Evolutionary conservation across 73 alveolate genomes (phyloP), one percentile per base, ranked within the genome.

Genomic region (Paraurostyla sp.): DNA sequence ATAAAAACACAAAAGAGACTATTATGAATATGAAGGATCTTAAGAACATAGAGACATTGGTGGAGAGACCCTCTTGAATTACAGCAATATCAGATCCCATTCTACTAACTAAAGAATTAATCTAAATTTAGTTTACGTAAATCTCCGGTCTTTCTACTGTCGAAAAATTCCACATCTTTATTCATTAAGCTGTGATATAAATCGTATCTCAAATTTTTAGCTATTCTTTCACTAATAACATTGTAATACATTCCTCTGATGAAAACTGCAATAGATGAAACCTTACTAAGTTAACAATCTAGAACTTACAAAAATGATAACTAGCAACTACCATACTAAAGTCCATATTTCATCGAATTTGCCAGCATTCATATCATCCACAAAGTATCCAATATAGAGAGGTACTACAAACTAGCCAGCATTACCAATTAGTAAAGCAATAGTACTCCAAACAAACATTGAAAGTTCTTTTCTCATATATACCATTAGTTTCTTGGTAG

Each of bases 91-190:
- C 94, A 9, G 91, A 76, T 18, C 68, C 75, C 0, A 88, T 27
- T 32, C 94, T 69, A 59, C 87, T 52, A 35, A 87, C 69, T 60
- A 78, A 15, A 75, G 33, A 22, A 56, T n/a, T n/a, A n/a, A n/a
- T n/a, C n/a, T n/a, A 22, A 75, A 6, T 11, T 1, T 3, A 40
- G 52, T 36, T 78, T 81, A 52, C 80, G 58, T 2, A 88, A 23
- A 57, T 88, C 94, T 29, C 94, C 94, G 23, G 94, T 88, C 38
- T 88, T 88, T n/a, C 35, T 38, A 16, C 59, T 56, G 69, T 88
- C 94, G 35, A 76, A 88, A 68, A 88, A 88, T 20, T 68, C 80
- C 25, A 69, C 81, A 56, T 88, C 94, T 76, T 88, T 88, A 30
- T 71, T 63, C 38, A 88, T 18, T 6, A 87, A 30, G 0, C 71